Evolutionary conservation across 164 flowering plant species (phyloP), one percentile per base, ranked within the genome.

Genomic region (Malania oleifera): DNA sequence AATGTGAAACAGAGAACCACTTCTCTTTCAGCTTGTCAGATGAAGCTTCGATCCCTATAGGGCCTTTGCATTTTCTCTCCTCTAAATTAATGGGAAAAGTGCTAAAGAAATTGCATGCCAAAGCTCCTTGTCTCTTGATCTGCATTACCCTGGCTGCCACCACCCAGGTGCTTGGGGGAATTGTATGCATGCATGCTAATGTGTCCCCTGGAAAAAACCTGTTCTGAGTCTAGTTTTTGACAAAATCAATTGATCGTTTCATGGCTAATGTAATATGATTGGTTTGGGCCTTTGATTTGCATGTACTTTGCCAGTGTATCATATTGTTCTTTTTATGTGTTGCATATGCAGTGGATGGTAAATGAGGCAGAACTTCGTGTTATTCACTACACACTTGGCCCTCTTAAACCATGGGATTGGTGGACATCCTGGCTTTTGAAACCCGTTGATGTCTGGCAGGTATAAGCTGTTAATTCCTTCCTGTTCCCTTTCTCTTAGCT

Each of bases 331-430:
- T 49, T 53, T 25, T 66, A 19, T 25, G 12, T 27, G 12, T 62
- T 64, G 22, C 61, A 39, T 63, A 12, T 80, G 70, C 82, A 93
- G 99, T 93, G 99, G 99, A 93, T 93, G 99, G 97, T 93, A 31
- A 77, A 86, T 72, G 99, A 90, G 73, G 75, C 69, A 58, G 88
- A 93, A 77, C 88, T 93, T n/a, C 78, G 78, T 53, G 86, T 93
- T 60, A 88, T 93, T 63, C 99, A 93, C 73, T 93, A 93, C 68
- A 93, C 99, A n/a, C 95, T 93, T 66, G 99, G 99, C 5, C 97
- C 97, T 37, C 91, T 93, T 31, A 93, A 93, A 64, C 97, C 99
- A 57, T 93, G 99, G 99, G 99, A 93, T 69, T 93, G 99, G 99
- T 93, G 97, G 97, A 93, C 99, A 35, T 81, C 97, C 27, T 93